Evolutionary conservation across 768 basidiomycete species (phyloP).

Genomic region (Chiua virens): DNA sequence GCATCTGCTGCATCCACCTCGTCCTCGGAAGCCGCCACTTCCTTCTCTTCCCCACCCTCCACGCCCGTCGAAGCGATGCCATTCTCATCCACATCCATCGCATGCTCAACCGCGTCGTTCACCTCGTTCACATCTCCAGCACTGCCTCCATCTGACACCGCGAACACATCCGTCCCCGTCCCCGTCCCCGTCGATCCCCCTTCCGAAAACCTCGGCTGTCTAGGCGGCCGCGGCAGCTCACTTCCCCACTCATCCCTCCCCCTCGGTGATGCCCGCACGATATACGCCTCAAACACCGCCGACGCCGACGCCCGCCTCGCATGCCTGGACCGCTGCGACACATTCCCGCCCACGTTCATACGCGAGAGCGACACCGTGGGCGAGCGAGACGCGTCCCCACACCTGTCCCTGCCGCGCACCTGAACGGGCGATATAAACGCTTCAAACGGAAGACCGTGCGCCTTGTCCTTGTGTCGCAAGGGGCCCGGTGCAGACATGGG

Average conservation of each 20-base stretch:
- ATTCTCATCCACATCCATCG: background rate
- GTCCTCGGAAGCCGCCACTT: background rate
- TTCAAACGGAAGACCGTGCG: conserved; percentile 11
- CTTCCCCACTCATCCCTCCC: background rate
- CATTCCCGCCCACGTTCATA: too few species aligned
- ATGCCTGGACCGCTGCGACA: background rate
- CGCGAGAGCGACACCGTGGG: too few species aligned
- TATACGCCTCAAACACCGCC: conserved; percentile 17
- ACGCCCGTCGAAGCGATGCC: too few species aligned
- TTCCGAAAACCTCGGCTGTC: too few species aligned
- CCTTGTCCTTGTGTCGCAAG: background rate
- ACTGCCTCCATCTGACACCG: background rate
- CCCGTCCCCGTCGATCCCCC: background rate
- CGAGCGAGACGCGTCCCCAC: background rate
- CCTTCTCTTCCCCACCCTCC: background rate
- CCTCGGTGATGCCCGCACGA: conserved; percentile 9
- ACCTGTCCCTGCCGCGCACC: background rate
- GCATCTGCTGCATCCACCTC: background rate
- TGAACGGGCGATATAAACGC: conserved; percentile 23
- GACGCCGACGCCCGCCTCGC: conserved; percentile 13
- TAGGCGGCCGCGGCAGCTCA: background rate
- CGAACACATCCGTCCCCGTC: background rate
- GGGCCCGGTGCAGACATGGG: background rate
- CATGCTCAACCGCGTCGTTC: background rate
- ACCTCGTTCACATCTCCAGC: background rate